Base-by-base conservation (phyloP, 805 yeast genomes). In the Wickerhamomyces pijperi region DNA sequence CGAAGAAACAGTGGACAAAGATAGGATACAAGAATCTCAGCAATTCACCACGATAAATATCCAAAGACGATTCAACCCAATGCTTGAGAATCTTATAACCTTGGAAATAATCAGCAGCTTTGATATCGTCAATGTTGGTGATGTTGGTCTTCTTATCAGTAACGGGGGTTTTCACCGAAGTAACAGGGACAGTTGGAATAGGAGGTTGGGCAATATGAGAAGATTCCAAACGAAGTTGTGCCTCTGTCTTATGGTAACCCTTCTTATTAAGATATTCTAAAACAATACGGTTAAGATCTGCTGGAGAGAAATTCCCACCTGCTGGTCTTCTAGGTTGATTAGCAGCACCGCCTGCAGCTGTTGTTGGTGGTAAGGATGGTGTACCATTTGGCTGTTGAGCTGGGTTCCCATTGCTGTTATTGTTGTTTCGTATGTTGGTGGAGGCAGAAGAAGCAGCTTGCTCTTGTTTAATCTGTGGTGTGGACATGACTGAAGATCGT, bases 161-260 rank as follows among this genome's bases (percentile, higher is more conserved):
- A 23, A 48, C 37, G 6, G 52, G 52, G 2, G 46, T 37, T 25
- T 42, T 43, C 2, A 42, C 38, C 5, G 43, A 40, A 9, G 46
- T 43, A 3, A 42, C 29, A 4, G 36, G 43, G 23, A 32, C 31
- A 39, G 42, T 43, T 1, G 76, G 67, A 2, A 61, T 62, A 12
- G 67, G 67, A 14, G 75, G 64, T 0, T 79, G 69, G 3, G 65
- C 64, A 0, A 78, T 70, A 42, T 81, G 77, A 1, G 85, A 70
- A 46, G 81, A 74, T 57, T 92, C 99, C 44, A 87, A 76, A 45
- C 98, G 74, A 37, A 92, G 69, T 80, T 88, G 84, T 3, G 95
- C 87, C 58, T 92, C 99, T 0, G 98, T 90, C 48, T 81, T 77
- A 49, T 83, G 88, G 54, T 86, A 92, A 3, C 99, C 99, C 58